These are phyloP conservation scores for Botrytis sinoallii DNA, from an alignment of 2,329 filamentous ascomycete genomes.

Conservation along the genomic window DNA sequence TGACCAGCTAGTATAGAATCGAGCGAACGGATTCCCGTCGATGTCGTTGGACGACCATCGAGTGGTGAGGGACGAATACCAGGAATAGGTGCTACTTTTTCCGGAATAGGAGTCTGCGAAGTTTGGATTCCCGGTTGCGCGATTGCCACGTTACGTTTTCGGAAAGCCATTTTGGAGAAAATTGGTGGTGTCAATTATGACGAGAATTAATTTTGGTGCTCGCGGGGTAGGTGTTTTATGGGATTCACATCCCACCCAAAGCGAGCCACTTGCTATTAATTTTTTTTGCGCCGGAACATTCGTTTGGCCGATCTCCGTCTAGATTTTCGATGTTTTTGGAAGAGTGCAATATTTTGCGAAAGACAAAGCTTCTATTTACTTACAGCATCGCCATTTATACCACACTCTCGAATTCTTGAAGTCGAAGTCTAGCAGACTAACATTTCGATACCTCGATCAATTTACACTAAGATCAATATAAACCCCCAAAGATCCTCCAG, in stretches of 20 bases:
- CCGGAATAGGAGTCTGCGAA: not conserved
- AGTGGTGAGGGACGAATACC: constrained; percentile 81
- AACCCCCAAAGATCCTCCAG: not conserved
- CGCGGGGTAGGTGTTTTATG: constrained; percentile 7
- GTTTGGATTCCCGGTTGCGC: constrained; percentile 27
- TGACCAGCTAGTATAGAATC: constrained; percentile 85
- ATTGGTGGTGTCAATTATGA: constrained; percentile 3
- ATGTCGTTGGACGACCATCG: constrained; percentile 83
- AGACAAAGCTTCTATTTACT: constrained; percentile 12
- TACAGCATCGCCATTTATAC: constrained; percentile 10
- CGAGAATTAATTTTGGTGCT: not conserved
- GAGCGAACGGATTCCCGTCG: constrained; percentile 82
- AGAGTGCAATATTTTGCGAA: constrained; percentile 11
- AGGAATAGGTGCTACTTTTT: constrained; percentile 37
- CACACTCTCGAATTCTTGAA: not conserved
- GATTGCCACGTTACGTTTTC: constrained; percentile 63
- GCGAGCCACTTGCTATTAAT: not conserved
- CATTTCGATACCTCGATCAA: not conserved
- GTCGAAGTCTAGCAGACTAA: no score
- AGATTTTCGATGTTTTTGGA: constrained; percentile 13
- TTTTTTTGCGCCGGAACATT: constrained; percentile 14
- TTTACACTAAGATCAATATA: not conserved
- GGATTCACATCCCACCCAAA: not conserved
- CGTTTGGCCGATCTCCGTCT: constrained; percentile 1
- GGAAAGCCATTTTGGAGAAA: constrained; percentile 56